Conservation (phyloP, 176 grass and related monocot genomes). For the Melocanna baccifera region DNA sequence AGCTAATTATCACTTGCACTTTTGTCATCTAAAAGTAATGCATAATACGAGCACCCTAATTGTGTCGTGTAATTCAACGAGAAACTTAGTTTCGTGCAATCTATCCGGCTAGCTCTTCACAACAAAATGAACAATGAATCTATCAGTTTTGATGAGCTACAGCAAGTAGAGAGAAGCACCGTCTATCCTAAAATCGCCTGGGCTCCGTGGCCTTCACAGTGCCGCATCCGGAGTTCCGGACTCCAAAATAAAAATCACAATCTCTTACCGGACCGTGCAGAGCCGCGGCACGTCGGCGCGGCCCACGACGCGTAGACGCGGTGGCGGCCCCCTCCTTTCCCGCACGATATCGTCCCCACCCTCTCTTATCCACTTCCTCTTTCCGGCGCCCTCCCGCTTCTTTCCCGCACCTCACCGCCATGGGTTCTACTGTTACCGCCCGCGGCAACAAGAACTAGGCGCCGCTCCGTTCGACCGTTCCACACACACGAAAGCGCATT, state of each 20-base stretch:
- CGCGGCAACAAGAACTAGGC: not conserved
- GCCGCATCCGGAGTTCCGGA: too few species aligned
- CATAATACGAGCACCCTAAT: too few species aligned
- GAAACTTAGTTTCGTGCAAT: too few species aligned
- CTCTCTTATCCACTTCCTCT: conserved; percentile 40
- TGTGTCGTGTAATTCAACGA: too few species aligned
- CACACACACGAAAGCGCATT: conserved; percentile 16
- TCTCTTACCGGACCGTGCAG: not conserved
- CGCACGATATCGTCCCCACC: conserved; percentile 36
- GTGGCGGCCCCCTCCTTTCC: conserved; percentile 31
- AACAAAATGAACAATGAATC: too few species aligned
- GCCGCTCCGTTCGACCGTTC: not conserved
- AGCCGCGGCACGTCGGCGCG: not conserved
- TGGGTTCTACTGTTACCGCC: conserved; percentile 4
- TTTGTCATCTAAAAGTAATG: too few species aligned
- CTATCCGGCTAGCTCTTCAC: too few species aligned
- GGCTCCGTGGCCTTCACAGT: too few species aligned
- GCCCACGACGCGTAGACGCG: not conserved
- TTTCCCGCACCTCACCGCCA: conserved; percentile 24
- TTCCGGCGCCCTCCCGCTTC: conserved; percentile 19
- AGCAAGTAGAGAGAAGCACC: too few species aligned
- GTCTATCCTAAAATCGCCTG: not conserved
- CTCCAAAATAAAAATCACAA: not conserved
- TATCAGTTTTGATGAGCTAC: not conserved
- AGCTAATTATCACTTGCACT: too few species aligned